Percentiles rank a stretch among this genome's conserved stretches.
Evolutionary conservation across 345 rosid genomes (phyloP).

Genomic region (Melaleuca alternifolia): DNA sequence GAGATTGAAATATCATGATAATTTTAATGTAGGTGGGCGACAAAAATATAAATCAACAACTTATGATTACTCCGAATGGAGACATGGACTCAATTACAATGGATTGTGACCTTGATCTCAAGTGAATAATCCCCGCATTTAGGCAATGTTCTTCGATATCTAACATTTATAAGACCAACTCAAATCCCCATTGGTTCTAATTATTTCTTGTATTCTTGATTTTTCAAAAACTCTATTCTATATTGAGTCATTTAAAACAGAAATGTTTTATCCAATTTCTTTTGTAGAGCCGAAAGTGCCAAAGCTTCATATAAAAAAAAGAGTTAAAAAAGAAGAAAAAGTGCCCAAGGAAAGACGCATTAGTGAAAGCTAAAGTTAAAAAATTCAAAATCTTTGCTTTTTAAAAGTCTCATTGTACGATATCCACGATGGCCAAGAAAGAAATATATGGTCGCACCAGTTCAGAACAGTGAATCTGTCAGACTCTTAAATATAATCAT

Average conservation of each 20-base stretch:
- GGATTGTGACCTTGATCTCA: too few relatives aligned
- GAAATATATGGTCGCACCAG: too few relatives aligned
- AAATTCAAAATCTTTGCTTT: neutral
- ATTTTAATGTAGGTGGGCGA: neutral
- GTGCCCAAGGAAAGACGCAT: neutral
- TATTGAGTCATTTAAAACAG: neutral
- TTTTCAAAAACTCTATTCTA: neutral
- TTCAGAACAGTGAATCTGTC: too few relatives aligned
- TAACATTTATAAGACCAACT: too few relatives aligned
- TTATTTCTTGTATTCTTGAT: neutral
- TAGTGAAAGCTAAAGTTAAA: neutral
- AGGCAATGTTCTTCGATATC: too few relatives aligned
- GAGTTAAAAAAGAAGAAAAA: neutral
- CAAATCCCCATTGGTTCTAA: neutral
- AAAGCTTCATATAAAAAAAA: neutral
- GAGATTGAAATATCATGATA: neutral
- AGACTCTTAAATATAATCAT: too few relatives aligned
- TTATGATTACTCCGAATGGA: too few relatives aligned
- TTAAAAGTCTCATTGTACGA: neutral
- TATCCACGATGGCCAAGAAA: neutral
- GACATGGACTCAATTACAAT: too few relatives aligned
- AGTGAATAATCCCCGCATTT: too few relatives aligned
- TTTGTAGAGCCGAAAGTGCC: neutral
- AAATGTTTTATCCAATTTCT: too few relatives aligned
- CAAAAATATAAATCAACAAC: too few relatives aligned